Evolutionary conservation across 108 stramenopile genomes (phyloP).

Genomic region (Skeletonema potamos): DNA sequence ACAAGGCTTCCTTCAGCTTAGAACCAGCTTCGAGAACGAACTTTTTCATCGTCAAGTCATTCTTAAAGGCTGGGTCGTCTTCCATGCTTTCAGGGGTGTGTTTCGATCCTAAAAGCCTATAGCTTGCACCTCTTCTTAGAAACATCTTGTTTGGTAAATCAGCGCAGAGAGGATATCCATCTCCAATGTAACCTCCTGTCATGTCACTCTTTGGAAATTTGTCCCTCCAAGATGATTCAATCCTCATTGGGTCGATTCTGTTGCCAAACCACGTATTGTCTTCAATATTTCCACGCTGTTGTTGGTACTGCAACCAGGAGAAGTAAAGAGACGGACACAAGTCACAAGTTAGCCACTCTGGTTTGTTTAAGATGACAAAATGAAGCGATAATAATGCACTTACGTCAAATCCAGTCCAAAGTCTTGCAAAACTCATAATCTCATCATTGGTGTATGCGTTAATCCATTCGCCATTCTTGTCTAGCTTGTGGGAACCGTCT

Average conservation of each 20-base stretch:
- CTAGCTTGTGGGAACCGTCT: slow-evolving; percentile 61
- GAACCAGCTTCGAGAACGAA: background rate
- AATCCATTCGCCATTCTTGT: slow-evolving; percentile 34
- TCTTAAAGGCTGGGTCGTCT: slow-evolving; percentile 16
- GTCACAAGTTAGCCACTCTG: background rate
- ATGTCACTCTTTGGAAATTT: slow-evolving; percentile 65
- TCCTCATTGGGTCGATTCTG: slow-evolving; percentile 58
- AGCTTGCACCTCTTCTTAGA: slow-evolving; percentile 57
- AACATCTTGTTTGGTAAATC: slow-evolving; percentile 60
- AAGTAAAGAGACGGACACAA: background rate
- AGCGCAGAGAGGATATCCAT: slow-evolving; percentile 63
- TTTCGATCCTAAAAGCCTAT: slow-evolving; percentile 53
- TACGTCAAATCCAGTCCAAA: slow-evolving; percentile 66
- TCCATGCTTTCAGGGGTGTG: slow-evolving; percentile 12
- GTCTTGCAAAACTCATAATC: slow-evolving; percentile 61
- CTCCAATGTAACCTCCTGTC: slow-evolving; percentile 60
- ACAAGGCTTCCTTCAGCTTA: slow-evolving; percentile 21
- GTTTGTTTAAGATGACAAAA: background rate
- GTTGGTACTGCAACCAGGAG: slow-evolving; percentile 10
- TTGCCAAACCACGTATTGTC: slow-evolving; percentile 26
- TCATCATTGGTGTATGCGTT: slow-evolving; percentile 71
- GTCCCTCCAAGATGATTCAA: slow-evolving; percentile 51
- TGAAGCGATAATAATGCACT: background rate
- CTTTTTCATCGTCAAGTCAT: slow-evolving; percentile 2
- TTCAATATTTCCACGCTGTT: slow-evolving; percentile 48